Conservation (phyloP, 108 stramenopile genomes). For the Chaetoceros muelleri region DNA sequence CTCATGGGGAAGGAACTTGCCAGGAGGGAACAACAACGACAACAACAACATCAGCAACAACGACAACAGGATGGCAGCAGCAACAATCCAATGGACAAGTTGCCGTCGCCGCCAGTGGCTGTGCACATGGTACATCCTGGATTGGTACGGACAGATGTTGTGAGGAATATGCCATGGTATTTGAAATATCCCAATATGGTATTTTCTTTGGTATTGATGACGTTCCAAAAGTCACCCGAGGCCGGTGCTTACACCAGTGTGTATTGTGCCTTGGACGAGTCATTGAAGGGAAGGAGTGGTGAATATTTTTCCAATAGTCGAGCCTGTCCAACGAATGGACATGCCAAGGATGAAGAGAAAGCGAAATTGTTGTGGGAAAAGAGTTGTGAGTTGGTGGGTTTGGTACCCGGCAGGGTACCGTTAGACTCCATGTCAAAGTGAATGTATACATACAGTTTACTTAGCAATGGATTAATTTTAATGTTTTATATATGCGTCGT, state of each 20-base stretch:
- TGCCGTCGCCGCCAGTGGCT: conserved; percentile 1
- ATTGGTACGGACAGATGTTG: conserved; percentile 80
- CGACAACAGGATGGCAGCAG: not conserved
- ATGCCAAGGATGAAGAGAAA: conserved; percentile 12
- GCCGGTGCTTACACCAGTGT: conserved; percentile 80
- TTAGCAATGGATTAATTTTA: too few relatives aligned
- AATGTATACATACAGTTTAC: too few relatives aligned
- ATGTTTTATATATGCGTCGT: too few relatives aligned
- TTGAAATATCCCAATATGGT: conserved; percentile 45
- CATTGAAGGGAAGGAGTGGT: conserved; percentile 8
- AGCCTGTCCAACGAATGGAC: conserved; percentile 6
- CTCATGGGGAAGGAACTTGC: conserved; percentile 62
- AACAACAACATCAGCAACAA: not conserved
- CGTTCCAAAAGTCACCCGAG: conserved; percentile 63
- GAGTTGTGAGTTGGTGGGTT: conserved; percentile 20
- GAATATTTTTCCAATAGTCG: conserved; percentile 32
- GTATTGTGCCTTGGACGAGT: conserved; percentile 24
- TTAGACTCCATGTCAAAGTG: too few relatives aligned
- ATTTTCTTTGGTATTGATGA: conserved; percentile 31
- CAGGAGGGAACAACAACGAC: conserved; percentile 19
- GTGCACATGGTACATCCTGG: conserved; percentile 78
- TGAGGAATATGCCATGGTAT: conserved; percentile 75
- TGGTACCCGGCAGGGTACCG: too few relatives aligned
- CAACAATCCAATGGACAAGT: conserved; percentile 6
- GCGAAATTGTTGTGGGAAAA: conserved; percentile 20